phyloP scores from a whole-genome alignment of 108 stramenopile species.

The Mayamaea pseudoterrestris region DNA sequence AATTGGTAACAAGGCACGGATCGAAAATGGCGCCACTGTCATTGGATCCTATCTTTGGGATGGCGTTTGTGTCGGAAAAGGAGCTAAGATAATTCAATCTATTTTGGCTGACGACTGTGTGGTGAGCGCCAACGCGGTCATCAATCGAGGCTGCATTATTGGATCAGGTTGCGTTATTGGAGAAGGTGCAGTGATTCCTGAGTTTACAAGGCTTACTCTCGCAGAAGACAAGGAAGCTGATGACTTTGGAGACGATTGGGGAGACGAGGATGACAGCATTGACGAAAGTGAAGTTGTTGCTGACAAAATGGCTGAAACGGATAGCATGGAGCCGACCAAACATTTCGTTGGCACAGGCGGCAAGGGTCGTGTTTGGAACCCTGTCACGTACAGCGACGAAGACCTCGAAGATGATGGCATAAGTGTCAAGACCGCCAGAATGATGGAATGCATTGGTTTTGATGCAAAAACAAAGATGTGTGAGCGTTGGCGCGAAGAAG shows the following conservation, averaged over 20 bases:
- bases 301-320: constrained; percentile 1
- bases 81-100: constrained; percentile 47
- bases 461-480: constrained; percentile 35
- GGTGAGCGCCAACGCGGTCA: constrained; percentile 49
- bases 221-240: constrained; percentile 33
- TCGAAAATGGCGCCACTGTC: constrained; percentile 44
- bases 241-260: constrained; percentile 42
- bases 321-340: background rate
- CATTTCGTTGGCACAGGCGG: constrained; percentile 18
- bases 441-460: constrained; percentile 61
- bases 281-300: constrained; percentile 3
- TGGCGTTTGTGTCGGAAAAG: constrained; percentile 50
- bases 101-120: constrained; percentile 62
- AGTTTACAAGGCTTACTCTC: constrained; percentile 83
- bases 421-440: constrained; percentile 19
- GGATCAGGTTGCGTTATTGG: constrained; percentile 83
- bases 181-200: constrained; percentile 48
- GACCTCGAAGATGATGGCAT: constrained; percentile 17
- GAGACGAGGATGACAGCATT: constrained; percentile 17
- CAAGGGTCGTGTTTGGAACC: constrained; percentile 3
- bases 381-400: constrained; percentile 15
- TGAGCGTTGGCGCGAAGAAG: constrained; percentile 47
- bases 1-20: constrained; percentile 57
- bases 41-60: constrained; percentile 80
- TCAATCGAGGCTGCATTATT: constrained; percentile 81